Percentiles rank a stretch among this genome's conserved stretches.
Conservation (phyloP, 441 rosid species). For the Erysimum pusillum region DNA sequence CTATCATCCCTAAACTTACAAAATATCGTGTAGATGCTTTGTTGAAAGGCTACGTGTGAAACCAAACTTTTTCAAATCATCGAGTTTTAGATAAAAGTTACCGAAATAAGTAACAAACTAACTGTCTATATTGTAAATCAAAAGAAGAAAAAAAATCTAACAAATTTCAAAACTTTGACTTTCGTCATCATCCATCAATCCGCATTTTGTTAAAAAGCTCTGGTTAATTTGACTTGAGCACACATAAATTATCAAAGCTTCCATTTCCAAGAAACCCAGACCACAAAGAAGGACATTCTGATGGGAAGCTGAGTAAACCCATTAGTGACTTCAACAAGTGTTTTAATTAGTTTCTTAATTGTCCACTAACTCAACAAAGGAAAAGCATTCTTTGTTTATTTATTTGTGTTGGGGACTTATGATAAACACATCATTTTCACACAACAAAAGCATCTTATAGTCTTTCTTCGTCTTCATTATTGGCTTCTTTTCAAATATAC, state of each 20-base stretch:
- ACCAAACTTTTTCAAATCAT: no score
- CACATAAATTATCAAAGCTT: neutral
- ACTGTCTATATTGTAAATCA: no score
- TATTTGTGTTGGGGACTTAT: neutral
- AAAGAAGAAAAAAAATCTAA: no score
- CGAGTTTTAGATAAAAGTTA: no score
- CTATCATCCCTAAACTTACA: no score
- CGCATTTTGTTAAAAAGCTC: no score
- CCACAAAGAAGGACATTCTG: neutral
- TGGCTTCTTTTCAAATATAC: constrained; percentile 32
- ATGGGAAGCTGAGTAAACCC: neutral
- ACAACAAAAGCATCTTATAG: constrained; percentile 10
- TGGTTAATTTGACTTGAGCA: no score
- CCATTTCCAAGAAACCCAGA: neutral
- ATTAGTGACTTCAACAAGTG: neutral
- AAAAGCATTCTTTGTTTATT: neutral
- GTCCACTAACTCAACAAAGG: constrained; percentile 9
- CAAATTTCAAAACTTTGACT: no score
- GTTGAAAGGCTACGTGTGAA: no score
- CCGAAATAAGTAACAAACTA: no score
- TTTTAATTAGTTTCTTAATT: constrained; percentile 8
- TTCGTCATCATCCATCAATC: no score
- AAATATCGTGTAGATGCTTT: no score
- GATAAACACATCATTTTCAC: constrained; percentile 19
- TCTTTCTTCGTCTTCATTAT: constrained; percentile 36